Evolutionary conservation across 73 alveolate genomes (phyloP).

Genomic region (Paramecium primaurelia): DNA sequence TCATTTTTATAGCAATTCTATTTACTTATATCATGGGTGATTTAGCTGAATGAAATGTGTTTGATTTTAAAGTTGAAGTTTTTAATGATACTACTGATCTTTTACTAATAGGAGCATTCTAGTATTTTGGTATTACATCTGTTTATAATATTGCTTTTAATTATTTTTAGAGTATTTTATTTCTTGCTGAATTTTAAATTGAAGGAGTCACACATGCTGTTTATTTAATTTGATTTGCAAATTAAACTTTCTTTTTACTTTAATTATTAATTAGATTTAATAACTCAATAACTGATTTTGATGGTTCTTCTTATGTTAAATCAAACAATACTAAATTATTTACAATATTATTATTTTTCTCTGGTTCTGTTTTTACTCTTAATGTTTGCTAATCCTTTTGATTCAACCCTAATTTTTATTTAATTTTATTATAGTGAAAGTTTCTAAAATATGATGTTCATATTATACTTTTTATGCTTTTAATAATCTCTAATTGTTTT

Average conservation of each 20-base stretch:
- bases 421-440: background rate
- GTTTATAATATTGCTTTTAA: background rate
- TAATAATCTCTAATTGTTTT: background rate
- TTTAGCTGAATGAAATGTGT: background rate
- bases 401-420: background rate
- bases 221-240: background rate
- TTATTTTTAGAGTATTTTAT: background rate
- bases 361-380: background rate
- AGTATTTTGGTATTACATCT: background rate
- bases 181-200: background rate
- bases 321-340: background rate
- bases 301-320: background rate
- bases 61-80: background rate
- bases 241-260: background rate
- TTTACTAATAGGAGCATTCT: background rate
- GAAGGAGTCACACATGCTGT: background rate
- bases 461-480: background rate
- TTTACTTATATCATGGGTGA: background rate
- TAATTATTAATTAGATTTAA: background rate
- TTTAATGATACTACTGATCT: background rate
- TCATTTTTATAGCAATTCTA: background rate
- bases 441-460: background rate
- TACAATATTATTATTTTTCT: background rate
- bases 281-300: background rate
- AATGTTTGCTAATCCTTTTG: background rate